These are phyloP conservation scores for Diplodia mutila DNA, from an alignment of 2,329 filamentous ascomycete species.

Conservation along the genomic window DNA sequence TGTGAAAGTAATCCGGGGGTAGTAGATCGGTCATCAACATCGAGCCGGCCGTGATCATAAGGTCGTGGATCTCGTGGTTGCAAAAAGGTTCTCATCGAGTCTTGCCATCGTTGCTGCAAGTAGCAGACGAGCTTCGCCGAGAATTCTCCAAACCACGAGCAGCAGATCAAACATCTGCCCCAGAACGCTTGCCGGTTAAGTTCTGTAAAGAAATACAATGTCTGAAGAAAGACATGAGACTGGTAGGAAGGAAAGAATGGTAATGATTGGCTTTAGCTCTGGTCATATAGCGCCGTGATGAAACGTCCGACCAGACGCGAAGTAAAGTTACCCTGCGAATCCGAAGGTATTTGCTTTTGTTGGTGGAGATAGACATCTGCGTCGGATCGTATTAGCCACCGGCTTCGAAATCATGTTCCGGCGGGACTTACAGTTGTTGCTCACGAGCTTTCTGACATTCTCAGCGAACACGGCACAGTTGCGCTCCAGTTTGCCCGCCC, in stretches of 20 bases:
- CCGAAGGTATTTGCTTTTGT: constrained; percentile 20
- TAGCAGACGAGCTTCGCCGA: constrained; percentile 16
- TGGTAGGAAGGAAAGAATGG: background rate
- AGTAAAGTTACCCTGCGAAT: constrained; percentile 25
- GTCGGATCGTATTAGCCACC: background rate
- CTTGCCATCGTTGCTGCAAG: constrained; percentile 5
- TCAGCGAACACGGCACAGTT: constrained; percentile 15
- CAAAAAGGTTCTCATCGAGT: constrained; percentile 4
- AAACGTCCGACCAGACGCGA: constrained; percentile 23
- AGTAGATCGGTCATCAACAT: constrained; percentile 21
- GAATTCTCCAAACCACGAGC: constrained; percentile 16
- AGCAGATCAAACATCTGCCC: background rate
- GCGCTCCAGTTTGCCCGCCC: constrained; percentile 18
- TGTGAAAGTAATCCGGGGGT: constrained; percentile 13
- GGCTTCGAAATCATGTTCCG: background rate
- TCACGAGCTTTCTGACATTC: constrained; percentile 14
- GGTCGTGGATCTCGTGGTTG: constrained; percentile 20
- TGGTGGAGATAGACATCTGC: constrained; percentile 22
- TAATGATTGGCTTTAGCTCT: constrained; percentile 19
- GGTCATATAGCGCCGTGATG: constrained; percentile 19
- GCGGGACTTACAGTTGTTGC: constrained; percentile 17
- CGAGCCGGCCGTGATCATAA: constrained; percentile 22
- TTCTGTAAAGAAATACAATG: constrained; percentile 20
- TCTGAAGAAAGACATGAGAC: constrained; percentile 11
- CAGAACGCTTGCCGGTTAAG: constrained; percentile 6